Percentiles rank a stretch among this genome's conserved stretches.
Evolutionary conservation across 1,284 basidiomycete genomes (phyloP).

Genomic region (Marasmius sp.): DNA sequence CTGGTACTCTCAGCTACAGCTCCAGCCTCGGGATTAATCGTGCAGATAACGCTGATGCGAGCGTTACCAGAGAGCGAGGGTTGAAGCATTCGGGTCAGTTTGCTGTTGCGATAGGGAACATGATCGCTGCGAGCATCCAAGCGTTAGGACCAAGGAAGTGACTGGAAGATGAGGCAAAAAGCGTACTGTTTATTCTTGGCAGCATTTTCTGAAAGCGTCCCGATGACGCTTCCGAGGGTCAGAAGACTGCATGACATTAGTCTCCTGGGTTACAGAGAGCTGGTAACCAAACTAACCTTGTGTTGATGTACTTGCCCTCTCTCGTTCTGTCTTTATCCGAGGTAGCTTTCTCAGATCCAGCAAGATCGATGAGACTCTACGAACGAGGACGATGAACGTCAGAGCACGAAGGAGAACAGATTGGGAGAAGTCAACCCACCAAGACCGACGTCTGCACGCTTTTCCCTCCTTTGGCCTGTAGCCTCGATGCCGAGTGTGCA

Average conservation of each 20-base stretch:
- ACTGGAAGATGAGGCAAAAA: background rate
- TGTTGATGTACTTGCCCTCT: slow-evolving; percentile 95
- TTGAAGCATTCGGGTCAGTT: slow-evolving; percentile 91
- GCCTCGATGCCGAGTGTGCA: slow-evolving; percentile 51
- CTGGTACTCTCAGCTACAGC: slow-evolving; percentile 82
- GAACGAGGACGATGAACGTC: slow-evolving; percentile 19
- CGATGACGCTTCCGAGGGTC: slow-evolving; percentile 88
- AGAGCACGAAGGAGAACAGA: background rate
- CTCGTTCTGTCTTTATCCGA: slow-evolving; percentile 89
- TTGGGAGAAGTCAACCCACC: slow-evolving; percentile 40
- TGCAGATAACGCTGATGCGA: slow-evolving; percentile 94
- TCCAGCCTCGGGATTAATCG: slow-evolving; percentile 79
- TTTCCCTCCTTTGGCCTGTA: slow-evolving; percentile 71
- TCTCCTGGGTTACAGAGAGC: background rate
- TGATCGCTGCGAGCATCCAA: slow-evolving; percentile 58
- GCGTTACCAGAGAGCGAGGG: slow-evolving; percentile 95
- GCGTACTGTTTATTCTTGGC: slow-evolving; percentile 70
- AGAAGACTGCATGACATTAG: slow-evolving; percentile 58
- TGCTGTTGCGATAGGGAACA: slow-evolving; percentile 95
- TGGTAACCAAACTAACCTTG: slow-evolving; percentile 47
- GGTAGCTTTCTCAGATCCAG: slow-evolving; percentile 94
- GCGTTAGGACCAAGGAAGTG: background rate
- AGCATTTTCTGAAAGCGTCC: slow-evolving; percentile 84
- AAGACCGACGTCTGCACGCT: slow-evolving; percentile 82
- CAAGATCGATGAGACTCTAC: slow-evolving; percentile 91